Conservation (phyloP, 768 basidiomycete species). For the Russula foetens region DNA sequence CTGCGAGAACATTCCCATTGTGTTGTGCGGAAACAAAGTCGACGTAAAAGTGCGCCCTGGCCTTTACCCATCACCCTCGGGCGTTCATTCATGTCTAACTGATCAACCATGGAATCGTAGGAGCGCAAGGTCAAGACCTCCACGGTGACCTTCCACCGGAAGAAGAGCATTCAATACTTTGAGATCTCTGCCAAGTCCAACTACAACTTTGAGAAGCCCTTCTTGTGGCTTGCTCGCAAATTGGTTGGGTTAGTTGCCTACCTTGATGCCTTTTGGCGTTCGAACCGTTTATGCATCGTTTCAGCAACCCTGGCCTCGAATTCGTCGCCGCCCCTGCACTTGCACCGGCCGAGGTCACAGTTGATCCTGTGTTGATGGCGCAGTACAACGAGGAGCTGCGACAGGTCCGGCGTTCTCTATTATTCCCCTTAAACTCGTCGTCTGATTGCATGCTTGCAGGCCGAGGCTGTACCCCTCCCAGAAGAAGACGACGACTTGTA, state of each 20-base stretch:
- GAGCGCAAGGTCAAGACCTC: slow-evolving; percentile 99
- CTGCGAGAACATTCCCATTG: slow-evolving; percentile 99
- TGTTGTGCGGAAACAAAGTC: slow-evolving; percentile 99
- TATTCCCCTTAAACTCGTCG: neutral
- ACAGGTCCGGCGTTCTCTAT: slow-evolving; percentile 35
- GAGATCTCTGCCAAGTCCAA: slow-evolving; percentile 99
- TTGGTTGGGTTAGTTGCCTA: slow-evolving; percentile 72
- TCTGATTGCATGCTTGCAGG: slow-evolving; percentile 35
- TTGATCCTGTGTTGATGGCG: slow-evolving; percentile 71
- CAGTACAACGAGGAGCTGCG: slow-evolving; percentile 75
- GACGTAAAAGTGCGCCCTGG: slow-evolving; percentile 87
- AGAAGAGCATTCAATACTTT: slow-evolving; percentile 99
- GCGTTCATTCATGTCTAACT: neutral
- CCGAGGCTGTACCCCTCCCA: slow-evolving; percentile 88
- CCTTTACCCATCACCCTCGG: neutral
- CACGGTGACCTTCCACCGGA: slow-evolving; percentile 97
- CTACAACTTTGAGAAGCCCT: slow-evolving; percentile 99
- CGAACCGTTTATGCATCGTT: neutral
- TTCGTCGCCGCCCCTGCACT: slow-evolving; percentile 97
- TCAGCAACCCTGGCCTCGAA: slow-evolving; percentile 77
- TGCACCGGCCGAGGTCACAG: slow-evolving; percentile 84
- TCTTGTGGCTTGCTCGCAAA: slow-evolving; percentile 98
- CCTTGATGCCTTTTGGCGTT: too few relatives aligned
- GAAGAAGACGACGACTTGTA: slow-evolving; percentile 93
- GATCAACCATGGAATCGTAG: slow-evolving; percentile 33